Conservation (phyloP, 352 stramenopile species). For the Thraustotheca clavata region DNA sequence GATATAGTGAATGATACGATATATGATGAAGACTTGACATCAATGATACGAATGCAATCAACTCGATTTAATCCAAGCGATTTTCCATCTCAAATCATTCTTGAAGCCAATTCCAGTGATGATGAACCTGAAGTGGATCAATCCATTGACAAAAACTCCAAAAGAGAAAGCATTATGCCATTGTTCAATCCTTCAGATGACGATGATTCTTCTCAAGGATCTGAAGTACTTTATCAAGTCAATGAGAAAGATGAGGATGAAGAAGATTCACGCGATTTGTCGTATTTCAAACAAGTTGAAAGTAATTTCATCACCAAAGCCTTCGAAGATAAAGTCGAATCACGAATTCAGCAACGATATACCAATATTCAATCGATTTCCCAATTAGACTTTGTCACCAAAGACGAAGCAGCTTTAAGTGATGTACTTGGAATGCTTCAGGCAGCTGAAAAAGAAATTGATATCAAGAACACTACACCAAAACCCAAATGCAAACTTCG, state of each 20-base stretch:
- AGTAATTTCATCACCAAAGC: conserved; percentile 7
- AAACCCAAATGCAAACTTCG: not conserved
- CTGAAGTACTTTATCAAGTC: not conserved
- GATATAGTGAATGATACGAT: not conserved
- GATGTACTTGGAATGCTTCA: not conserved
- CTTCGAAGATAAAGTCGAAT: conserved; percentile 17
- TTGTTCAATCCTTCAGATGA: too few species aligned
- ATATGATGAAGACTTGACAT: not conserved
- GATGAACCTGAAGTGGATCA: not conserved
- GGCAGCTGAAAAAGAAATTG: not conserved
- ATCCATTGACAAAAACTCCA: not conserved
- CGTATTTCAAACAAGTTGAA: conserved; percentile 17
- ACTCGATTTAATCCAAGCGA: not conserved
- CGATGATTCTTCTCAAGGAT: not conserved
- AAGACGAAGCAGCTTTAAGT: not conserved
- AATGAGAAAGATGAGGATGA: conserved; percentile 1
- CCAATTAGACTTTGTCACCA: not conserved
- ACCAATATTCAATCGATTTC: not conserved
- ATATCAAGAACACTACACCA: not conserved
- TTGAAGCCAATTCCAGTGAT: not conserved
- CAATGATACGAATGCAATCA: not conserved
- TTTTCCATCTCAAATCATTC: not conserved
- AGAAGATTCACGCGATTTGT: not conserved
- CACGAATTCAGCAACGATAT: conserved; percentile 2
- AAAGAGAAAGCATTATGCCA: too few species aligned